Evolutionary conservation across 2,329 filamentous ascomycete species (phyloP), one percentile per base, ranked within the genome.

Genomic region (Penicillium sp.): DNA sequence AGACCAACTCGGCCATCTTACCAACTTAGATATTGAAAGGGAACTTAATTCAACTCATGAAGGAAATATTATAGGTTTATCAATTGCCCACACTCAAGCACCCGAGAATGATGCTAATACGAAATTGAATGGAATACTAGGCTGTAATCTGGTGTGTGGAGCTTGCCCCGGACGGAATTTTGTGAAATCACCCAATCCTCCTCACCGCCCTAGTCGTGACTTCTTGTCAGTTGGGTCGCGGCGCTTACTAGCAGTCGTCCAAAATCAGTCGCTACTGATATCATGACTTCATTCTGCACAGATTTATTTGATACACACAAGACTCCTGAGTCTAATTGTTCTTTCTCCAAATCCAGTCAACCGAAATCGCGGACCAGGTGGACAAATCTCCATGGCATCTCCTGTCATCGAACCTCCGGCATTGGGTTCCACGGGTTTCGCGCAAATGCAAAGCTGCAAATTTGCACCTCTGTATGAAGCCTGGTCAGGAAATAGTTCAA

Each of bases 1-100:
- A 62, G 69, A 71, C 69, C 69, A 71, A 71, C 69, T 71, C 69
- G 69, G 69, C 69, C 69, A 71, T 71, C 69, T 71, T 71, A 65
- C 69, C 69, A 52, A 43, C 19, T 55, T 37, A 1, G 28, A 33
- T 43, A 25, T 4, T 25, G 6, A 5, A 22, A 3, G 0, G 1
- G 13, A 13, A 3, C 1, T 37, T 7, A 13, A 14, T 5, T 37
- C 14, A 13, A 14, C 4, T 3, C 14, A 37, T 37, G 1, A 37
- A 14, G 2, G 11, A 33, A 33, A 33, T 33, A 11, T 3, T 3
- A 0, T 1, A 2, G 1, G 10, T 8, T 2, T 33, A 33, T 37
- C 35, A 6, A 37, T 37, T 37, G 7, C 13, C 35, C 35, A 37
- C 6, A 16, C 4, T 37, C 13, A 14, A 37, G 13, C 11, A 5